Conservation (phyloP, 2,329 filamentous ascomycete species). For the Monilinia aucupariae region DNA sequence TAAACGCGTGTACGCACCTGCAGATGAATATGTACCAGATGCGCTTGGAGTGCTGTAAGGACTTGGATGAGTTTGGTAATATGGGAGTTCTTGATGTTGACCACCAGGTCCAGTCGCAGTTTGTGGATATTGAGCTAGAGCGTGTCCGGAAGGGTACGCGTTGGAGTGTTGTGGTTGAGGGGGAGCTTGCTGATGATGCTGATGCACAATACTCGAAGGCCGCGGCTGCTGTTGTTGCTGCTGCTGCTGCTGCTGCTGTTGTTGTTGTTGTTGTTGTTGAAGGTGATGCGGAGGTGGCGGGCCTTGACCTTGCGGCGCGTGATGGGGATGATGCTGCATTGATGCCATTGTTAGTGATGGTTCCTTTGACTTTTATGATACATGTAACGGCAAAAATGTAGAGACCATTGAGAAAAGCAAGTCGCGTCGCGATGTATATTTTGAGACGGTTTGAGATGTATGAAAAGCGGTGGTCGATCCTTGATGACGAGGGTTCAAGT, state of each 20-base stretch:
- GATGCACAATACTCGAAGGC: constrained; percentile 67
- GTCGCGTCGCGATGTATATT: constrained; percentile 35
- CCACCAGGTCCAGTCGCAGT: constrained; percentile 56
- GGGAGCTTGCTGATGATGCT: constrained; percentile 61
- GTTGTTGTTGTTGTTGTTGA: constrained; percentile 53
- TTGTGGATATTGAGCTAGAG: constrained; percentile 63
- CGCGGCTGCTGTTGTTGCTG: constrained; percentile 65
- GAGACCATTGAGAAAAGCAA: constrained; percentile 34
- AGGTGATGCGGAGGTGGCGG: constrained; percentile 60
- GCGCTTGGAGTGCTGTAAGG: constrained; percentile 79
- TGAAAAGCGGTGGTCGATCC: constrained; percentile 31
- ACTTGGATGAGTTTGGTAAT: constrained; percentile 76
- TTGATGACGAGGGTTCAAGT: constrained; percentile 35
- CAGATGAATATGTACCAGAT: constrained; percentile 78
- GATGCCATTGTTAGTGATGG: constrained; percentile 29
- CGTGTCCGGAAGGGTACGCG: constrained; percentile 63
- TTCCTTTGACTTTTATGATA: constrained; percentile 22
- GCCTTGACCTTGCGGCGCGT: constrained; percentile 58
- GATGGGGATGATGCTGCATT: constrained; percentile 69
- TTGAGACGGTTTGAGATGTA: constrained; percentile 30
- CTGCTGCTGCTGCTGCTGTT: constrained; percentile 56
- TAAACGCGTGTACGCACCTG: constrained; percentile 51
- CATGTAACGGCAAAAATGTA: constrained; percentile 30
- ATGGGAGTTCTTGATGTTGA: constrained; percentile 64
- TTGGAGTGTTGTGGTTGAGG: constrained; percentile 54